These are phyloP conservation scores for Clarireedia sp. DNA, from an alignment of 2,329 filamentous ascomycete genomes.

Conservation along the genomic window DNA sequence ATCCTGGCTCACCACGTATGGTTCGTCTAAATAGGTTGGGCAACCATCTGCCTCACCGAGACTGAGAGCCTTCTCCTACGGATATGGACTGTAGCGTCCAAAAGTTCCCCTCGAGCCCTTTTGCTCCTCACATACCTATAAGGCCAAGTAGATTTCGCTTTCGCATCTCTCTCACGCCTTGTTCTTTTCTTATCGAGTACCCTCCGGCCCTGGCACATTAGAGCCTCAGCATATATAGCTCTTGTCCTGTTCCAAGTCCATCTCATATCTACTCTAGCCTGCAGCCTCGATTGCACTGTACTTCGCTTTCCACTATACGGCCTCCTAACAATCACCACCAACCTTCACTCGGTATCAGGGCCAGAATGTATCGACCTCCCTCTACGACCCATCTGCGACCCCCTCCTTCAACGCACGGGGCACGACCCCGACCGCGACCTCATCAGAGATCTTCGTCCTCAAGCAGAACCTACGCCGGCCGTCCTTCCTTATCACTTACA, in stretches of 20 bases:
- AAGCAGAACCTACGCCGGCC: not conserved
- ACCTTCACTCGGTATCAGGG: not conserved
- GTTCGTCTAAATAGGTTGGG: too few species aligned
- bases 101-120: too few species aligned
- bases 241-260: not conserved
- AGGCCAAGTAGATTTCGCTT: too few species aligned
- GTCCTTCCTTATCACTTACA: slow-evolving; percentile 11
- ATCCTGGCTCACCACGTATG: too few species aligned
- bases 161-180: too few species aligned
- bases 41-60: too few species aligned
- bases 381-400: not conserved
- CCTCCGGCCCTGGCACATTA: not conserved
- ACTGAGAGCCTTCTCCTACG: too few species aligned
- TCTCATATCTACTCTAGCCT: not conserved
- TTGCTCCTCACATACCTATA: too few species aligned
- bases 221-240: not conserved
- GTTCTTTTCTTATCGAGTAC: not conserved
- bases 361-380: not conserved
- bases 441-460: not conserved
- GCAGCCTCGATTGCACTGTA: not conserved
- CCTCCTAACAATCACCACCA: not conserved
- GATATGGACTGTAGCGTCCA: too few species aligned
- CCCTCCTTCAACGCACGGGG: not conserved
- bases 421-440: not conserved
- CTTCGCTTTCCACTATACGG: not conserved